Evolutionary conservation across 805 yeast genomes (phyloP).

Genomic region (Yarrowia divulgata): DNA sequence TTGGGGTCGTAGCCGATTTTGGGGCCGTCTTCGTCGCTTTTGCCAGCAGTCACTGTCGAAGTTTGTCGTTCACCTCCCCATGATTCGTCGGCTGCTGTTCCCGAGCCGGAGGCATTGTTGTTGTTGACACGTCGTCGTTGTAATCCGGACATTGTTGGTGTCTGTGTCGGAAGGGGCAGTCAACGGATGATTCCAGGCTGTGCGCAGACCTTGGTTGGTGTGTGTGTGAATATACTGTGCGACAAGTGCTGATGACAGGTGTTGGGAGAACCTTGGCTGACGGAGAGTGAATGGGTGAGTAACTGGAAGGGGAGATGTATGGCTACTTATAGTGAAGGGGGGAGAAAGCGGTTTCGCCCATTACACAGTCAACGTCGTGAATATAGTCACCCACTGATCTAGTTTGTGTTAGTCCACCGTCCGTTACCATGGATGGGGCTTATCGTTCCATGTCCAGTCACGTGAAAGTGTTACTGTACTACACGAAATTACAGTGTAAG

Average conservation of each 20-base stretch:
- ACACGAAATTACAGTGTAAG: too few species aligned
- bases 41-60: neutral
- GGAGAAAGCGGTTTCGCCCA: too few species aligned
- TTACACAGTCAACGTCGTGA: too few species aligned
- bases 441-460: too few species aligned
- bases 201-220: neutral
- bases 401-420: too few species aligned
- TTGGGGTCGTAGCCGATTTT: constrained; percentile 84
- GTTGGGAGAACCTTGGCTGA: constrained; percentile 2
- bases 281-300: neutral
- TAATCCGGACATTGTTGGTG: constrained; percentile 42
- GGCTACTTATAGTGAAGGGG: too few species aligned
- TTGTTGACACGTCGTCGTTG: constrained; percentile 48
- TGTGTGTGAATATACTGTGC: constrained; percentile 2
- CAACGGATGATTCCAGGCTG: neutral
- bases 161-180: neutral
- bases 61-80: too few species aligned
- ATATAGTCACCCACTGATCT: too few species aligned
- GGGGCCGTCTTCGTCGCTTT: constrained; percentile 54
- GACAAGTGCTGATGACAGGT: constrained; percentile 35
- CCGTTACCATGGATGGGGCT: too few species aligned
- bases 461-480: too few species aligned
- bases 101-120: neutral
- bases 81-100: constrained; percentile 3
- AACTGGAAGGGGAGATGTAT: neutral